phyloP scores from a whole-genome alignment of 2,329 filamentous ascomycete species.

The Cercospora canescens region DNA sequence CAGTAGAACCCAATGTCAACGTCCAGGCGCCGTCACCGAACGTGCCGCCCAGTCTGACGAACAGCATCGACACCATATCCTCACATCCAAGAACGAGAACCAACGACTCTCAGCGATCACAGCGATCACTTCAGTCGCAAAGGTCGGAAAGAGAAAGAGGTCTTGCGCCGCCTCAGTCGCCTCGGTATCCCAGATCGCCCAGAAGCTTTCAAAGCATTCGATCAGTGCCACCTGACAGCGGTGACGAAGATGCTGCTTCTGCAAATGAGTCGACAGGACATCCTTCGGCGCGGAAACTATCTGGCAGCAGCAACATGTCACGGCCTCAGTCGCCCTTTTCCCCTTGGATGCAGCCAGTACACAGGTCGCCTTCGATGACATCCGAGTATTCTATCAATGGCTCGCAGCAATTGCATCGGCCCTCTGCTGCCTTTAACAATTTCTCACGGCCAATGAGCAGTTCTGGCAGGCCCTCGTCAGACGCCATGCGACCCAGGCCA shows the following conservation, averaged over 20 bases:
- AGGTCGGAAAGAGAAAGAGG: slow-evolving; percentile 26
- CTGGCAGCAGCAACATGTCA: slow-evolving; percentile 66
- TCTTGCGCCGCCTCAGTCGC: slow-evolving; percentile 36
- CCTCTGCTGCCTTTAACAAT: slow-evolving; percentile 55
- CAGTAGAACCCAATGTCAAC: slow-evolving; percentile 43
- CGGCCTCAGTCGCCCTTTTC: slow-evolving; percentile 64
- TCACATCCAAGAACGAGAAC: slow-evolving; percentile 43
- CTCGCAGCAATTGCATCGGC: slow-evolving; percentile 29
- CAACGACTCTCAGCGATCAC: slow-evolving; percentile 35
- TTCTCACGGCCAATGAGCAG: slow-evolving; percentile 89
- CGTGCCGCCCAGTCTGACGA: slow-evolving; percentile 36
- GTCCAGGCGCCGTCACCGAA: slow-evolving; percentile 47
- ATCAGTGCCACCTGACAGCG: slow-evolving; percentile 53
- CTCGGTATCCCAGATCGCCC: slow-evolving; percentile 44
- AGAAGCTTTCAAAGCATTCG: slow-evolving; percentile 46
- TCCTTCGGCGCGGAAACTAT: slow-evolving; percentile 75
- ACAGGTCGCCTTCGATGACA: slow-evolving; percentile 78
- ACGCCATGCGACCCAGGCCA: slow-evolving; percentile 32
- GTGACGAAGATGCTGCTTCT: slow-evolving; percentile 59
- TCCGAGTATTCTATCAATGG: slow-evolving; percentile 74
- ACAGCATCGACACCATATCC: slow-evolving; percentile 39
- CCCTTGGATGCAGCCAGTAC: slow-evolving; percentile 61
- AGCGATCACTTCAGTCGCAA: slow-evolving; percentile 25
- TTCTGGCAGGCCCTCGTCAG: slow-evolving; percentile 47
- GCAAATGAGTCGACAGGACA: slow-evolving; percentile 62